A percentile compares a stretch with the other conserved stretches of the same genome.
These are phyloP conservation scores for Macrotyloma uniflorum DNA, from an alignment of 306 rosid genomes.

Conservation along the genomic window DNA sequence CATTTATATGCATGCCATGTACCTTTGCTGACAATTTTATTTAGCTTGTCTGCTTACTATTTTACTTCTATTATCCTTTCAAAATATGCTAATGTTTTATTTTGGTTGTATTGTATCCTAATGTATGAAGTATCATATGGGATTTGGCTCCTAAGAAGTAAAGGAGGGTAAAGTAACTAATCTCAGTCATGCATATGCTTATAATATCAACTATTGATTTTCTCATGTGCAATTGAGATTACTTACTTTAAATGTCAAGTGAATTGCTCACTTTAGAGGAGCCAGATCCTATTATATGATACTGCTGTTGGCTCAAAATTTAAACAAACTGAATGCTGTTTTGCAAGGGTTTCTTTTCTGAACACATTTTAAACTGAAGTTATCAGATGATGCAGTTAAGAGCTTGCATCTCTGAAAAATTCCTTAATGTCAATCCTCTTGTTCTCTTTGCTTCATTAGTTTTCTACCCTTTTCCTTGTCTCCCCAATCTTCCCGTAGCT, in stretches of 20 bases:
- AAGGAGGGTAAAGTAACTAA: background rate
- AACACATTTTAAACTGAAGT: conserved; percentile 9
- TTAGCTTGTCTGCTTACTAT: conserved; percentile 18
- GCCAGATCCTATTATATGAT: background rate
- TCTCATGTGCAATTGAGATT: background rate
- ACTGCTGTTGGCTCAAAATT: background rate
- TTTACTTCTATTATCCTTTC: conserved; percentile 1
- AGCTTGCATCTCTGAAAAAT: conserved; percentile 25
- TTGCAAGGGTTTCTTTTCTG: conserved; percentile 6
- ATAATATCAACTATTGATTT: background rate
- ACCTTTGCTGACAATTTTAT: conserved; percentile 26
- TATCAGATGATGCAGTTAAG: conserved; percentile 1
- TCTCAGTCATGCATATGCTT: background rate
- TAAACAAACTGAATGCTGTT: conserved; percentile 21
- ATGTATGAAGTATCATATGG: background rate
- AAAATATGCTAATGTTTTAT: conserved; percentile 22
- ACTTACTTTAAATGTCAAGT: background rate
- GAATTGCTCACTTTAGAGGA: background rate
- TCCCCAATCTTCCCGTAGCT: conserved; percentile 5
- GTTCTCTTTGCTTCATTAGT: conserved; percentile 10
- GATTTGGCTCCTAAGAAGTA: background rate
- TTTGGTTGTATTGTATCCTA: conserved; percentile 5
- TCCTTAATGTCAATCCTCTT: conserved; percentile 23
- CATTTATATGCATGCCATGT: conserved; percentile 8
- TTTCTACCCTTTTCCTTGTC: conserved; percentile 9